A percentile compares a stretch with the other conserved stretches of the same genome.
Evolutionary conservation across 176 grass and related monocot genomes (phyloP).

Genomic region (Oryza coarctata): DNA sequence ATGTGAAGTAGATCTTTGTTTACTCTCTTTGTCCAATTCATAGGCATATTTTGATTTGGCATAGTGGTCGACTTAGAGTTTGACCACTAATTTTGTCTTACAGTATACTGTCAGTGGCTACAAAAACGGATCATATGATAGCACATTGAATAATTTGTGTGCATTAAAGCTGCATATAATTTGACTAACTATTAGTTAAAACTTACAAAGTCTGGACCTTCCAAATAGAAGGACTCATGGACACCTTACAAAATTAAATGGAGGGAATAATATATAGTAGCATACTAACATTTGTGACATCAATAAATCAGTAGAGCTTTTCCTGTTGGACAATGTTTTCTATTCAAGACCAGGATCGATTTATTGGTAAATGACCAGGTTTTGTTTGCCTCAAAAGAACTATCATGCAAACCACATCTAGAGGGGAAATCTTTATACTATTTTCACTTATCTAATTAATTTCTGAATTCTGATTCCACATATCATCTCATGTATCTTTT

Average conservation of each 20-base stretch:
- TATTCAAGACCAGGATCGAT: background rate
- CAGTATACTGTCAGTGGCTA: background rate
- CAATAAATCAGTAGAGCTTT: background rate
- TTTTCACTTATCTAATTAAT: slow-evolving; percentile 23
- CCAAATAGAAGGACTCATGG: background rate
- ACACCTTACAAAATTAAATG: background rate
- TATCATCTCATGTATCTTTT: background rate
- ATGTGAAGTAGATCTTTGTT: slow-evolving; percentile 1
- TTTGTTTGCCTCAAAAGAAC: background rate
- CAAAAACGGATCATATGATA: background rate
- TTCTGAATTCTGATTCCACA: background rate
- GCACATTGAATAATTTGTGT: background rate
- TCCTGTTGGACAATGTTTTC: background rate
- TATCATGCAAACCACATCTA: background rate
- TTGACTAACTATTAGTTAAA: background rate
- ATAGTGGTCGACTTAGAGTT: background rate
- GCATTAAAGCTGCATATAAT: background rate
- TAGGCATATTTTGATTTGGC: background rate
- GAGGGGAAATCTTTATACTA: slow-evolving; percentile 1
- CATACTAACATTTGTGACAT: background rate
- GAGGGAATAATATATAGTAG: background rate
- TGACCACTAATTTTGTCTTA: background rate
- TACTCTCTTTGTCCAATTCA: background rate
- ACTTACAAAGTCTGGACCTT: background rate
- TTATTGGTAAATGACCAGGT: background rate